These are phyloP conservation scores for Verticillium alfalfae DNA, from an alignment of 2,329 filamentous ascomycete species.

Conservation along the genomic window DNA sequence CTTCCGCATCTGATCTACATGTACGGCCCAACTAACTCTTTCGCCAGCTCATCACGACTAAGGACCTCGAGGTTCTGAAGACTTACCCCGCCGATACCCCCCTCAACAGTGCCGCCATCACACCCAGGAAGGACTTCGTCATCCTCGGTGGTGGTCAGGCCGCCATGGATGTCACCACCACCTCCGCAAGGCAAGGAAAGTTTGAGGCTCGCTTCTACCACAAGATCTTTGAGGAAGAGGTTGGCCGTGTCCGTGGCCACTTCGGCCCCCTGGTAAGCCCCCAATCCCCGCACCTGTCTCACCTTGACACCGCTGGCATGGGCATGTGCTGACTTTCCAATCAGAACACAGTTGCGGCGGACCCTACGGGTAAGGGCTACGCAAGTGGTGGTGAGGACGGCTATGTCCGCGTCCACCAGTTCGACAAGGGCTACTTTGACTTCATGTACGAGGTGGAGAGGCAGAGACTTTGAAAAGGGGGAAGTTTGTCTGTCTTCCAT, in stretches of 20 bases:
- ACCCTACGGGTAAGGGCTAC: conserved; percentile 88
- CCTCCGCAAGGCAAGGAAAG: conserved; percentile 89
- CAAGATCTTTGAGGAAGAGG: conserved; percentile 99
- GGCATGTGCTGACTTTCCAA: not conserved
- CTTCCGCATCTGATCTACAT: not conserved
- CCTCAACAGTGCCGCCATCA: conserved; percentile 92
- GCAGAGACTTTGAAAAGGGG: conserved; percentile 47
- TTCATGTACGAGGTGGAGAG: conserved; percentile 98
- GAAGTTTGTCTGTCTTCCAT: conserved; percentile 2
- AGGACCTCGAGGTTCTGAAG: conserved; percentile 88
- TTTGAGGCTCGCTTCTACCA: conserved; percentile 99
- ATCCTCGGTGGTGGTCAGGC: conserved; percentile 97
- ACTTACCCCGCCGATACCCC: conserved; percentile 89
- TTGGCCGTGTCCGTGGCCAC: conserved; percentile 92
- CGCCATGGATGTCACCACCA: conserved; percentile 97
- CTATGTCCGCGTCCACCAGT: conserved; percentile 96
- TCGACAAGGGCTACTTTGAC: conserved; percentile 98
- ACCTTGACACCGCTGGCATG: not conserved
- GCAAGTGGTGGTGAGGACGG: conserved; percentile 96
- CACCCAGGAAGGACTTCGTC: conserved; percentile 93
- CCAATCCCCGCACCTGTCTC: no score
- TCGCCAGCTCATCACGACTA: conserved; percentile 68
- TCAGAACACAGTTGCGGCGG: conserved; percentile 85
- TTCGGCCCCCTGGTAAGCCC: conserved; percentile 71
- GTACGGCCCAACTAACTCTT: not conserved